These are phyloP conservation scores for Artomyces pyxidatus DNA, from an alignment of 768 basidiomycete genomes.

Conservation along the genomic window DNA sequence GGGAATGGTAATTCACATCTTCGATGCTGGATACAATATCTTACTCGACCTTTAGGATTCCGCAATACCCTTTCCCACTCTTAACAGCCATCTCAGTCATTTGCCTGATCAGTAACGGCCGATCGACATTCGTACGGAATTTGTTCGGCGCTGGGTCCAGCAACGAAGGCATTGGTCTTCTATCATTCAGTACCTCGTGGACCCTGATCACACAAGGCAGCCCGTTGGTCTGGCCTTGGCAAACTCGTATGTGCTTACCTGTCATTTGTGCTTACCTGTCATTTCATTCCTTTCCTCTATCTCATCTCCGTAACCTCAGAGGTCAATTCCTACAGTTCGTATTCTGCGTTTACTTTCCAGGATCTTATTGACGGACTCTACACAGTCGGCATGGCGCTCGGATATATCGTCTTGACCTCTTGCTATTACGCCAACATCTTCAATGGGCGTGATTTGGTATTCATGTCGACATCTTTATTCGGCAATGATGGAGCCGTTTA, in stretches of 20 bases:
- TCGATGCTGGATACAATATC: constrained; percentile 3
- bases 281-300: constrained; percentile 8
- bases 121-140: constrained; percentile 32
- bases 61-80: constrained; percentile 32
- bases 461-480: constrained; percentile 43
- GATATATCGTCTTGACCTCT: constrained; percentile 34
- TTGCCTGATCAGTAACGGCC: constrained; percentile 40
- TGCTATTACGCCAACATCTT: constrained; percentile 38
- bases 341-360: not conserved
- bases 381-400: constrained; percentile 40
- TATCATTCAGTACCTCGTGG: constrained; percentile 42
- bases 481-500: constrained; percentile 28
- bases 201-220: constrained; percentile 47
- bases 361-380: not conserved
- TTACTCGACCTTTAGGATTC: constrained; percentile 19
- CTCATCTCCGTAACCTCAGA: constrained; percentile 19
- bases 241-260: constrained; percentile 45
- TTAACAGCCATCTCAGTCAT: constrained; percentile 42
- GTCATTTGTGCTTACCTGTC: too few relatives aligned
- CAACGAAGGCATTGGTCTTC: constrained; percentile 43
- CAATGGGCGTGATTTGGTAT: constrained; percentile 35
- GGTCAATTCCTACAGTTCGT: constrained; percentile 34
- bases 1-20: constrained; percentile 30
- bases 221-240: constrained; percentile 48
- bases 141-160: constrained; percentile 37